phyloP scores from a whole-genome alignment of 306 rosid genomes.

The Acacia confusa region DNA sequence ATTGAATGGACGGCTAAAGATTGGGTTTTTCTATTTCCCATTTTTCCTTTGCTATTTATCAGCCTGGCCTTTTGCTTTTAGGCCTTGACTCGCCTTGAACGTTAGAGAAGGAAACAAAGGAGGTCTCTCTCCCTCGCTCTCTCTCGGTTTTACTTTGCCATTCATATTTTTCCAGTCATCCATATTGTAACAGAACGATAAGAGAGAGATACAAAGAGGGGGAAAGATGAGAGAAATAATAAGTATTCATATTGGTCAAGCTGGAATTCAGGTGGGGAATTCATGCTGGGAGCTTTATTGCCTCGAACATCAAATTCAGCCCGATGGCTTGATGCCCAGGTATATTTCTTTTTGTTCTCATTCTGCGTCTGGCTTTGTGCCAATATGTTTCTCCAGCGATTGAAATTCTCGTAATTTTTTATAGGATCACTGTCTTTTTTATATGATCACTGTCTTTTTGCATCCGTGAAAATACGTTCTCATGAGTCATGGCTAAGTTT shows the following conservation, averaged over 20 bases:
- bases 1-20: constrained; percentile 17
- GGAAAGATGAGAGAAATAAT: constrained; percentile 63
- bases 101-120: constrained; percentile 11
- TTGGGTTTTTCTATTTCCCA: not conserved
- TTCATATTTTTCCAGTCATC: not conserved
- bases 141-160: constrained; percentile 11
- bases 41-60: not conserved
- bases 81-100: constrained; percentile 1
- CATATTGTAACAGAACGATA: not conserved
- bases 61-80: not conserved
- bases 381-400: not conserved
- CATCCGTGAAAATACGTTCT: not conserved
- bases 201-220: constrained; percentile 4
- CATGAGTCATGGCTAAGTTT: constrained; percentile 7
- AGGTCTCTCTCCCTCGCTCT: not conserved
- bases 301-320: constrained; percentile 76
- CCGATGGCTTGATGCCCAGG: constrained; percentile 76
- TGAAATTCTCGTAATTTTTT: constrained; percentile 3
- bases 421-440: constrained; percentile 16
- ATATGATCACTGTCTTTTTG: not conserved
- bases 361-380: not conserved
- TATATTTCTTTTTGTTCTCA: not conserved
- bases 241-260: constrained; percentile 76
- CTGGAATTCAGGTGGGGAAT: constrained; percentile 83
- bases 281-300: constrained; percentile 86